These are phyloP conservation scores for Triticum turgidum DNA, from an alignment of 176 grass and related monocot species.

Conservation along the genomic window DNA sequence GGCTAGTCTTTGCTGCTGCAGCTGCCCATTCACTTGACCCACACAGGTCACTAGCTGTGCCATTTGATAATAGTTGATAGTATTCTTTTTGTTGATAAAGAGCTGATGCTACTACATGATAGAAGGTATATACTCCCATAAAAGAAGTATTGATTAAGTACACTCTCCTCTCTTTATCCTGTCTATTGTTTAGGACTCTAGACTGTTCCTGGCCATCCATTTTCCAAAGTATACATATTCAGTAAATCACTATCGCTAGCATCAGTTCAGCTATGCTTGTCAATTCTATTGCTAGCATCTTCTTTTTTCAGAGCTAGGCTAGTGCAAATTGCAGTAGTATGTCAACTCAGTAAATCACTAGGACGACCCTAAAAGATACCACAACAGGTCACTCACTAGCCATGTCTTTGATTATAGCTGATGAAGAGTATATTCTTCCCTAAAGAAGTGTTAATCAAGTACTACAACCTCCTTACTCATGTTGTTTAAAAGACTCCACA, in stretches of 20 bases:
- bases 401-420: not conserved
- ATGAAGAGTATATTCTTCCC: not conserved
- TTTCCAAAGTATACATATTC: slow-evolving; percentile 6
- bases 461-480: not conserved
- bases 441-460: not conserved
- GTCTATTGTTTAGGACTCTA: not conserved
- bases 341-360: not conserved
- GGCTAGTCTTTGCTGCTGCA: not conserved
- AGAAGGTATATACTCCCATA: not conserved
- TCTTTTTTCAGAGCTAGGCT: no score
- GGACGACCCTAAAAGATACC: not conserved
- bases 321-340: not conserved
- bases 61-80: not conserved
- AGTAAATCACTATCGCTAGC: no score
- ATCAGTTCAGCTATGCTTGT: no score
- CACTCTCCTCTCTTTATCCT: not conserved
- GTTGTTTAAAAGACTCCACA: not conserved
- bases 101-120: not conserved
- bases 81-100: no score
- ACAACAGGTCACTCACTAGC: not conserved
- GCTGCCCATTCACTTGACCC: not conserved
- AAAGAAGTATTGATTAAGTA: not conserved
- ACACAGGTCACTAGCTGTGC: not conserved
- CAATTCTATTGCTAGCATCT: no score
- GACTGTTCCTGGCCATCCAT: slow-evolving; percentile 14